These are phyloP conservation scores for Herpotrichia juniperi DNA, from an alignment of 2,329 filamentous ascomycete genomes.

Conservation along the genomic window DNA sequence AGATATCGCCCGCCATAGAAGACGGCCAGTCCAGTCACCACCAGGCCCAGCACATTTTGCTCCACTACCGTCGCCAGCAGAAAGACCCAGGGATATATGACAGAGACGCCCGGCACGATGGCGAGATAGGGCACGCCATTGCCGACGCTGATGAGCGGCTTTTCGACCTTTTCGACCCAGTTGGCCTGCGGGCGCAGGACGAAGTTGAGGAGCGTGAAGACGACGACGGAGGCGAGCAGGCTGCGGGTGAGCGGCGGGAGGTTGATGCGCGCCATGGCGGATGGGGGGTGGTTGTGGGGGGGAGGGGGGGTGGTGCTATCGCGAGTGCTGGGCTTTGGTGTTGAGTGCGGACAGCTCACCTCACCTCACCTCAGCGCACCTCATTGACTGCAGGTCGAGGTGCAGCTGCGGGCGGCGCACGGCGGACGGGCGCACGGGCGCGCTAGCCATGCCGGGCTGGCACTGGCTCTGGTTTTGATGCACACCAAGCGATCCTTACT, in stretches of 20 bases:
- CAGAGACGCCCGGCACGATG: conserved; percentile 80
- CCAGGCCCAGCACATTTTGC: conserved; percentile 86
- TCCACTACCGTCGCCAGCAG: conserved; percentile 86
- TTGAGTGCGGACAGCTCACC: too few relatives aligned
- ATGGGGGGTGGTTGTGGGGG: conserved; percentile 1
- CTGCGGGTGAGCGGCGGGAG: conserved; percentile 89
- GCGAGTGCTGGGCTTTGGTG: too few relatives aligned
- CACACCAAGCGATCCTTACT: too few relatives aligned
- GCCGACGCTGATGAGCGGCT: conserved; percentile 54
- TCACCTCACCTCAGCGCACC: too few relatives aligned
- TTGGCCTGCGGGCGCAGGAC: conserved; percentile 64
- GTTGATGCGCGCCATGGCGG: conserved; percentile 79
- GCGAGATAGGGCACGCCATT: conserved; percentile 83
- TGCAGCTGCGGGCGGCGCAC: too few relatives aligned
- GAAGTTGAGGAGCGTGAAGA: conserved; percentile 83
- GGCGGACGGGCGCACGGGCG: too few relatives aligned
- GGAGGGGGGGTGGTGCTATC: conserved; percentile 1
- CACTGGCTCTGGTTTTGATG: too few relatives aligned
- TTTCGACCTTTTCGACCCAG: conserved; percentile 53
- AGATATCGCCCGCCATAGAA: conserved; percentile 95
- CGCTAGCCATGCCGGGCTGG: too few relatives aligned
- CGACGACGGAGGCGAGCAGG: conserved; percentile 74
- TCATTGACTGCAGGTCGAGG: too few relatives aligned
- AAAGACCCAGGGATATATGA: conserved; percentile 93
- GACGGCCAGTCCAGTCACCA: conserved; percentile 76